Base-by-base conservation (phyloP, 2,329 filamentous ascomycete genomes). In the Paecilomyces formosus region DNA sequence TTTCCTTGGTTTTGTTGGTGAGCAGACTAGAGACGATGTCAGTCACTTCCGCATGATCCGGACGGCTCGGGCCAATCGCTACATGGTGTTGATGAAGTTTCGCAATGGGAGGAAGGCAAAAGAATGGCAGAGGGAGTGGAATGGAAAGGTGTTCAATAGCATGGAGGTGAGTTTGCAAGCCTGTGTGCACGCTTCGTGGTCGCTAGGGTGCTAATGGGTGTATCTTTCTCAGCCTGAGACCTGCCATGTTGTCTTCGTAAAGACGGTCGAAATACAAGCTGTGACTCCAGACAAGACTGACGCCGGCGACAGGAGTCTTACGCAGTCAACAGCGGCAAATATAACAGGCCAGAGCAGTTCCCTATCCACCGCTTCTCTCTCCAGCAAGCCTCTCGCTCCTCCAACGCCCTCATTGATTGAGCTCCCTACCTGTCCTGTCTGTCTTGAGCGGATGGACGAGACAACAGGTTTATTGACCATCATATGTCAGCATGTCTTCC, bases 361-460 rank as follows among this genome's bases (percentile, higher is more conserved):
- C 24, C 64, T 73, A 53, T 60, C 71, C 12, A 67, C 77, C 3
- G 74, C 78, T 15, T 77, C 80, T 15, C 74, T 85, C 13, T 82
- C 82, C 2, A 79, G 78, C 7, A 88, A 87, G 68, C 86, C 86
- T 11, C 76, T 84, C n/a, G 83, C 86, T 12, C 86, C 86, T n/a
- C 85, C 85, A 1, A 96, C 93, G 0, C 89, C 92, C 1, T 88
- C 90, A 55, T 81, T 97, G 1, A 83, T 96, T 57, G 94, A 99
- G 75, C 79, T 99, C 12, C 94, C 94, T 1, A 97, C 94, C 1
- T 99, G 94, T 64, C 92, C 94, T 0, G 94, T 99, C 9, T 99
- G 94, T 65, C 82, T 99, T 4, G 94, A 99, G 73, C 88, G 93
- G 54, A 99, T 99, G 94, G 94, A 99, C 68, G 93, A 97, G 72